Evolutionary conservation across 805 yeast genomes (phyloP).

Genomic region (Saccharomycopsis vini): DNA sequence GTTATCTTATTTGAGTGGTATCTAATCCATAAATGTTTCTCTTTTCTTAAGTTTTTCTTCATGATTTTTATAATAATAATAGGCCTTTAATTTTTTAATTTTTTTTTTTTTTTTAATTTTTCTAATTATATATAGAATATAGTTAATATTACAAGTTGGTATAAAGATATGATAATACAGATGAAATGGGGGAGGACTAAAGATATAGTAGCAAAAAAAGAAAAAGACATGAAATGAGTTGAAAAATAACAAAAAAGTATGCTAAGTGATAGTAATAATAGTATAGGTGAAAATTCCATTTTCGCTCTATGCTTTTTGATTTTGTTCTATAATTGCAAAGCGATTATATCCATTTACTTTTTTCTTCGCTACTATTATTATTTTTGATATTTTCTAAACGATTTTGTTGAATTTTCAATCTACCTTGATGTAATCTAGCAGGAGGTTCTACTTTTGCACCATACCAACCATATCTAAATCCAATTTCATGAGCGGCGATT

Average conservation of each 20-base stretch:
- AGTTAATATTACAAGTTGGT: too few relatives aligned
- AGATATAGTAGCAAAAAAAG: too few relatives aligned
- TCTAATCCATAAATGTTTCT: neutral
- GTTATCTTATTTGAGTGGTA: constrained; percentile 35
- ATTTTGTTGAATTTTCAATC: constrained; percentile 1
- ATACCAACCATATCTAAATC: constrained; percentile 67
- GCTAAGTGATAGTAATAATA: too few relatives aligned
- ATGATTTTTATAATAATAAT: too few relatives aligned
- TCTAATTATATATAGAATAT: too few relatives aligned
- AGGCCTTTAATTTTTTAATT: neutral
- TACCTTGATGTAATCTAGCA: constrained; percentile 3
- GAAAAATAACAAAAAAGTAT: too few relatives aligned
- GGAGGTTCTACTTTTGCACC: constrained; percentile 45
- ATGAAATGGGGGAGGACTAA: too few relatives aligned
- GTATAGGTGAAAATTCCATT: too few relatives aligned
- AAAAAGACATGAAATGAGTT: too few relatives aligned
- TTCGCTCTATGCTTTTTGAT: neutral
- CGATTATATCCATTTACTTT: constrained; percentile 7
- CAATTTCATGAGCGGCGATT: constrained; percentile 85
- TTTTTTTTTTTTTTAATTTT: too few relatives aligned
- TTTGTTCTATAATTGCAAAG: neutral
- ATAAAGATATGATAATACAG: too few relatives aligned
- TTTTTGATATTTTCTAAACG: neutral
- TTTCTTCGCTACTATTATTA: neutral
- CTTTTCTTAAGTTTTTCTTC: neutral